These are phyloP conservation scores for Fusarium sp. DNA, from an alignment of 2,329 filamentous ascomycete species.

Conservation along the genomic window DNA sequence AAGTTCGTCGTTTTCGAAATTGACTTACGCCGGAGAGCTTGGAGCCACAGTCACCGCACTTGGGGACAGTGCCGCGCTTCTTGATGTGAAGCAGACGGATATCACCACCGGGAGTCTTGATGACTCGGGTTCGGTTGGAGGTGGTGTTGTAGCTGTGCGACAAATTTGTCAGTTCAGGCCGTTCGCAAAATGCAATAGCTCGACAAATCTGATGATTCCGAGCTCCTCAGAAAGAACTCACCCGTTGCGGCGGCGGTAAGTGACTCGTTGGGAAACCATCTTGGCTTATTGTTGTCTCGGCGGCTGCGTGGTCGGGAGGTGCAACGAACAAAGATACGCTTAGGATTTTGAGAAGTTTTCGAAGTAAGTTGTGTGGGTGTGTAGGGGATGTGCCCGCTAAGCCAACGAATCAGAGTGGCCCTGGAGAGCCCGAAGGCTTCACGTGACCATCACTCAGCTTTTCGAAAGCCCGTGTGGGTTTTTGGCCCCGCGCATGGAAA, in stretches of 20 bases:
- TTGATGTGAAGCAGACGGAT: constrained; percentile 99
- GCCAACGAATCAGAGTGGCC: constrained; percentile 55
- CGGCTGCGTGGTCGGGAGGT: constrained; percentile 43
- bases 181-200: constrained; percentile 29
- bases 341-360: constrained; percentile 53
- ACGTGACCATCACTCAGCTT: constrained; percentile 34
- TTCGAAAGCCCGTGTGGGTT: no score
- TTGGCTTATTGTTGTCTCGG: constrained; percentile 61
- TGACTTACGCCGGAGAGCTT: constrained; percentile 97
- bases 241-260: constrained; percentile 85
- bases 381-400: constrained; percentile 58
- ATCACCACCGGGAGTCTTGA: constrained; percentile 97
- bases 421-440: constrained; percentile 11
- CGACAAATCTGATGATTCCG: constrained; percentile 30
- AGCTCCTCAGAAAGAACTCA: constrained; percentile 65
- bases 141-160: constrained; percentile 90
- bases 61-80: constrained; percentile 98
- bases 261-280: constrained; percentile 73
- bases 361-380: constrained; percentile 59
- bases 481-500: no score
- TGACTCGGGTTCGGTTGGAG: constrained; percentile 95
- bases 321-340: neutral
- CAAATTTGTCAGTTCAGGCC: constrained; percentile 46
- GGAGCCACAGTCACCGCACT: constrained; percentile 98
- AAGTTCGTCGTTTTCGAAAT: constrained; percentile 35